Evolutionary conservation across 2,329 filamentous ascomycete species (phyloP).

Genomic region (Sporothrix brasiliensis): DNA sequence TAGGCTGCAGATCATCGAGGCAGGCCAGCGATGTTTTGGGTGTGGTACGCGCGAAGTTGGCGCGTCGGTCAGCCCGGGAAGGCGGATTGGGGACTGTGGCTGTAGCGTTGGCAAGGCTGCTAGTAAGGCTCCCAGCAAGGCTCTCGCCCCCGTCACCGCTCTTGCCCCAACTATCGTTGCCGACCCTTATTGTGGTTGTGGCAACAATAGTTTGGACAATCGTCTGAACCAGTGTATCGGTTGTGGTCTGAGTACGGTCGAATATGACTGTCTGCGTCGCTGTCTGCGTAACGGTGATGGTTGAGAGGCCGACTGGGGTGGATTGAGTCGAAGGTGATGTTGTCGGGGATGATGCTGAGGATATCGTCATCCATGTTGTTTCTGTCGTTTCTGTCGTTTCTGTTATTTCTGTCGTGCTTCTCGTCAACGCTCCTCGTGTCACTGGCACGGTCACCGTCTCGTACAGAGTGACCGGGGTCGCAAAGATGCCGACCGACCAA

Average conservation of each 20-base stretch:
- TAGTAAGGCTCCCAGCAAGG: background rate
- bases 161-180: background rate
- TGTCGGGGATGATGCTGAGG: background rate
- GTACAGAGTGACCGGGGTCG: conserved; percentile 29
- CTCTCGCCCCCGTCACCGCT: conserved; percentile 4
- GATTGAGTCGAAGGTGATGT: background rate
- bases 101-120: background rate
- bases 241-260: conserved; percentile 21
- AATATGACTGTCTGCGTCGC: conserved; percentile 13
- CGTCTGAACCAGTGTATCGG: conserved; percentile 8
- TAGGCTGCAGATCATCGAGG: conserved; percentile 31
- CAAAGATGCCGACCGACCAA: conserved; percentile 32
- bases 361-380: background rate
- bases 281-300: conserved; percentile 27
- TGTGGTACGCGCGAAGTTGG: conserved; percentile 8
- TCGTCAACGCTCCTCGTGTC: background rate
- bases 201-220: conserved; percentile 16
- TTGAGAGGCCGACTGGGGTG: background rate
- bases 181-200: background rate
- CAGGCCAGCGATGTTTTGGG: conserved; percentile 30
- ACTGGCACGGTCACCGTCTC: conserved; percentile 26
- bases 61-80: conserved; percentile 4
- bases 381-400: background rate
- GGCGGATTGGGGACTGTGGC: background rate
- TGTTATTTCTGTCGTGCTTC: background rate